Evolutionary conservation across 495 filamentous ascomycete genomes (phyloP).

Genomic region (Aspergillus nidulans): DNA sequence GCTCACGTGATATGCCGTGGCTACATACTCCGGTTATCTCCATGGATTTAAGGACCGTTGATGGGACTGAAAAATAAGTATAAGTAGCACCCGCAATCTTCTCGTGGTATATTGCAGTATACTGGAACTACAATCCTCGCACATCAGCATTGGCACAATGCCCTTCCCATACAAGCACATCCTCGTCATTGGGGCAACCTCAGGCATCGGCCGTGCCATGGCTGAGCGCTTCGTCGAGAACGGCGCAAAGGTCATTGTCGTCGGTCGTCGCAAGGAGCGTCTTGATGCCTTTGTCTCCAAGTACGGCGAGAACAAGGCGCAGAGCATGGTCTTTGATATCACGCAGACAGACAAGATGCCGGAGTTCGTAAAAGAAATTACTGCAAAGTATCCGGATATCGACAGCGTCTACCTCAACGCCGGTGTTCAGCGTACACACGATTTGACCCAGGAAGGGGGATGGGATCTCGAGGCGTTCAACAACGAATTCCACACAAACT

Average conservation of each 20-base stretch:
- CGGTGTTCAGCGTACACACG: slow-evolving; percentile 38
- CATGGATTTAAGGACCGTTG: not conserved
- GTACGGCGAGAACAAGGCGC: slow-evolving; percentile 51
- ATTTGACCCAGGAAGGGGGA: slow-evolving; percentile 52
- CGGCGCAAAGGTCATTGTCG: slow-evolving; percentile 58
- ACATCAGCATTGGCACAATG: slow-evolving; percentile 28
- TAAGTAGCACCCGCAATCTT: not conserved
- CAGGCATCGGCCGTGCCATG: slow-evolving; percentile 62
- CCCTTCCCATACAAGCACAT: slow-evolving; percentile 62
- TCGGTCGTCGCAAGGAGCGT: slow-evolving; percentile 60
- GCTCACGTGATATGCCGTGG: no score
- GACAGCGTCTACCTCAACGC: slow-evolving; percentile 39
- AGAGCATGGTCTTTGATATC: slow-evolving; percentile 56
- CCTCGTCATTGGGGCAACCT: slow-evolving; percentile 64
- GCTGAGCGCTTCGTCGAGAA: slow-evolving; percentile 57
- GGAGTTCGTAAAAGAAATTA: slow-evolving; percentile 52
- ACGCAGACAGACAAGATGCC: slow-evolving; percentile 53
- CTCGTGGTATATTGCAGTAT: no score
- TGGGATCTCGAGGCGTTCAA: slow-evolving; percentile 44
- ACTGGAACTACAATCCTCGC: no score
- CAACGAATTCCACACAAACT: slow-evolving; percentile 59
- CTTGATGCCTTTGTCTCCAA: slow-evolving; percentile 59
- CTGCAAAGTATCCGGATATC: slow-evolving; percentile 46
- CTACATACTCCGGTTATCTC: not conserved
- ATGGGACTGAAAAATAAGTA: not conserved